These are phyloP conservation scores for Otatea glauca DNA, from an alignment of 176 grass and related monocot genomes.

Conservation along the genomic window DNA sequence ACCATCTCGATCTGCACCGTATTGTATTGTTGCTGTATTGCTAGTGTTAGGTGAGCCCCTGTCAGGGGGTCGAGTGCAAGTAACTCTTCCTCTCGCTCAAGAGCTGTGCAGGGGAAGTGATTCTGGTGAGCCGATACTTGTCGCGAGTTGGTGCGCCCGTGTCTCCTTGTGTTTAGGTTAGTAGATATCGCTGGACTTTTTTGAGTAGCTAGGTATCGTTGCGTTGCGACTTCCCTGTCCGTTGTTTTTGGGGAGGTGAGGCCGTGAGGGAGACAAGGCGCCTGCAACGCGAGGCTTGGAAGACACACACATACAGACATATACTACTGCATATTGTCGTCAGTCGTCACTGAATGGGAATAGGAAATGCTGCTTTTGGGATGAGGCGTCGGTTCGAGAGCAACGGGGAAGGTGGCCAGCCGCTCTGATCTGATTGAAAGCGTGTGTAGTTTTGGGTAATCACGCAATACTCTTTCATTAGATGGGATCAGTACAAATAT, in stretches of 20 bases:
- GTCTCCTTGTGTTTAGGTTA: slow-evolving; percentile 19
- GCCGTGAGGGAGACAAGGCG: slow-evolving; percentile 24
- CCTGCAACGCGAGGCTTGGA: slow-evolving; percentile 43
- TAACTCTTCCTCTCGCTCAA: slow-evolving; percentile 22
- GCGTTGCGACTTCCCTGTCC: neutral
- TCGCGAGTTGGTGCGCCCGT: slow-evolving; percentile 26
- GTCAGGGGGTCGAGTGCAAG: slow-evolving; percentile 56
- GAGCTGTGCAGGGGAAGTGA: slow-evolving; percentile 39
- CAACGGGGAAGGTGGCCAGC: neutral
- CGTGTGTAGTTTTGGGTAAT: no score
- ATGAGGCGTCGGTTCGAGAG: neutral
- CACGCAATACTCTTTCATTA: no score
- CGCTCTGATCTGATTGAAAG: neutral
- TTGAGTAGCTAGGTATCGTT: neutral
- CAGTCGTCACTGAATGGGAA: neutral
- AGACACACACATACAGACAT: neutral
- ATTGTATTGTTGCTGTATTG: slow-evolving; percentile 24
- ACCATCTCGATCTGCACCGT: neutral
- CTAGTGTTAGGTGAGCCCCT: slow-evolving; percentile 21
- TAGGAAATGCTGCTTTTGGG: neutral
- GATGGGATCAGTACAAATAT: no score
- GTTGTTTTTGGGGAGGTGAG: neutral
- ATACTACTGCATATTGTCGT: neutral
- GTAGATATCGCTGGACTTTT: neutral
- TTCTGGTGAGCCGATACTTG: slow-evolving; percentile 41